Conservation (phyloP, 2,329 filamentous ascomycete species). For the Cordyceps cateniannulata region DNA sequence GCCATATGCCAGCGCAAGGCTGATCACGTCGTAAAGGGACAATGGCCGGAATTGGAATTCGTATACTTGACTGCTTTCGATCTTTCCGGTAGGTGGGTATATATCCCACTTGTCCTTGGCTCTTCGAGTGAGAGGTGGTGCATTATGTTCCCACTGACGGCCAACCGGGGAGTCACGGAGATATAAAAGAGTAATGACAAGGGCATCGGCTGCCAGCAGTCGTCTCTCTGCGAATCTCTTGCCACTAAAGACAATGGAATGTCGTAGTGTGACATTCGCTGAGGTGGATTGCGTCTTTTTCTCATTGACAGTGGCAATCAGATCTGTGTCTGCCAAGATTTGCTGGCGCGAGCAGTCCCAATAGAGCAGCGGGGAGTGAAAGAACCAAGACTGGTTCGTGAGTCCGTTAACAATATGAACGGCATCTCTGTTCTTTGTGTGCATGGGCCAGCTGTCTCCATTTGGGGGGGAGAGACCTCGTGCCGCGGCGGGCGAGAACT, state of each 20-base stretch:
- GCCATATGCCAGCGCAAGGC: slow-evolving; percentile 59
- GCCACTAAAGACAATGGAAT: slow-evolving; percentile 77
- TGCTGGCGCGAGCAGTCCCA: slow-evolving; percentile 61
- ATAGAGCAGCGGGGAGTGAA: slow-evolving; percentile 77
- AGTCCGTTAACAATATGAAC: slow-evolving; percentile 55
- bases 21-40: slow-evolving; percentile 56
- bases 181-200: slow-evolving; percentile 72
- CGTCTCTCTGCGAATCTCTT: slow-evolving; percentile 64
- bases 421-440: slow-evolving; percentile 42
- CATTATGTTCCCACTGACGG: slow-evolving; percentile 56
- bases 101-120: slow-evolving; percentile 54
- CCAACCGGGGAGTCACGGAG: slow-evolving; percentile 58
- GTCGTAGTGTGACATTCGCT: slow-evolving; percentile 67
- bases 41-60: slow-evolving; percentile 75
- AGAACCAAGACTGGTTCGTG: slow-evolving; percentile 63
- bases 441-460: slow-evolving; percentile 31
- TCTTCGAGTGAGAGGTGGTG: slow-evolving; percentile 44
- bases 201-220: slow-evolving; percentile 65
- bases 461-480: slow-evolving; percentile 21
- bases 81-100: slow-evolving; percentile 53
- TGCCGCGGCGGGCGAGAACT: slow-evolving; percentile 45
- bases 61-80: slow-evolving; percentile 56
- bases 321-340: slow-evolving; percentile 54
- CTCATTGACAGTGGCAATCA: slow-evolving; percentile 64
- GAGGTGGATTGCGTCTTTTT: slow-evolving; percentile 55